Base-by-base conservation (phyloP, 805 yeast species). In the Ogataea salicorniae region DNA sequence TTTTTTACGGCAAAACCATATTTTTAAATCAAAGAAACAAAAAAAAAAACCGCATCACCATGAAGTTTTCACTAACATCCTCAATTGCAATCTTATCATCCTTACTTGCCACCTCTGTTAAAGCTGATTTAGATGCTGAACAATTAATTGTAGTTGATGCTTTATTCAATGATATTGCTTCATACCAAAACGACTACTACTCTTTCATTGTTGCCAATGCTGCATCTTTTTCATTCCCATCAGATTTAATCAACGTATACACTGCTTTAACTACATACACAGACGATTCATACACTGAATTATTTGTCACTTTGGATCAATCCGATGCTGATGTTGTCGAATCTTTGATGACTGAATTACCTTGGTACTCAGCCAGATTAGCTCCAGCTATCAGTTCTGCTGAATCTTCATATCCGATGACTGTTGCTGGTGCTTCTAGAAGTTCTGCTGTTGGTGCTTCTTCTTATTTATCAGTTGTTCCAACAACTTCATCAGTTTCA, bases 211-310 rank as follows among this genome's bases (percentile, higher is more conserved):
- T 48, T n/a, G 46, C n/a, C 11, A 42, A 41, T 34, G 44, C 44
- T 7, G 39, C 43, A 18, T 37, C 44, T 7, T 46, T 52, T 22
- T 26, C 42, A 8, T 42, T 54, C 43, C 58, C 58, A 41, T 22
- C 48, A 18, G 46, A 18, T 17, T 42, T 57, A 31, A 41, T 55
- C 29, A 26, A 37, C 16, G 14, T 57, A 16, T 70, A 69, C 43
- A 36, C 54, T 29, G 49, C 55, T 36, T 60, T 63, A 26, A 50
- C 53, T 15, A 68, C 72, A 29, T 68, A 68, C 58, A 69, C 69
- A 6, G 70, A 69, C 51, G 62, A 66, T 50, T 56, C 65, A 17
- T 69, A 67, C 57, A 68, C 72, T 46, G 61, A 70, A 39, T 55
- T 69, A 47, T 56, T 68, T 54, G 49, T 52, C 13, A 22, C 35